These are phyloP conservation scores for Trebouxia sp. DNA, from an alignment of 139 green algal genomes.

Conservation along the genomic window DNA sequence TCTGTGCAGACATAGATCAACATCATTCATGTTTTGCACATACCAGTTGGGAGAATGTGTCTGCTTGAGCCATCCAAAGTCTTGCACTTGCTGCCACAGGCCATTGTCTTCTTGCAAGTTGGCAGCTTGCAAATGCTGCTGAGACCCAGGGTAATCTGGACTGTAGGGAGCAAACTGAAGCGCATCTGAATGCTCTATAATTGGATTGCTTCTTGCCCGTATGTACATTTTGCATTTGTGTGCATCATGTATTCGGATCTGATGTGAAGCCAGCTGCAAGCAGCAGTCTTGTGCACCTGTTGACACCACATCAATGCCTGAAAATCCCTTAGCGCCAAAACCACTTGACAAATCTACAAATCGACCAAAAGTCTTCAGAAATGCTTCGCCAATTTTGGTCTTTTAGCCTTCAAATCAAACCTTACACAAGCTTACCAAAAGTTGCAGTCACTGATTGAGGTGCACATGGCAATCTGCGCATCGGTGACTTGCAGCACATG, in stretches of 20 bases:
- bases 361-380: too few relatives aligned
- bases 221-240: conserved; percentile 66
- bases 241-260: conserved; percentile 71
- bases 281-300: conserved; percentile 43
- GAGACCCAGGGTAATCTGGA: conserved; percentile 23
- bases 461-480: too few relatives aligned
- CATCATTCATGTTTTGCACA: not conserved
- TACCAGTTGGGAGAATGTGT: conserved; percentile 76
- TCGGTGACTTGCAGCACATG: too few relatives aligned
- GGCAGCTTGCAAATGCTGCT: conserved; percentile 35
- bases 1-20: too few relatives aligned
- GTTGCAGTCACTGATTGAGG: too few relatives aligned
- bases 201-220: conserved; percentile 61
- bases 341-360: too few relatives aligned
- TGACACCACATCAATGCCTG: too few relatives aligned
- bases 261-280: conserved; percentile 53
- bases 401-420: too few relatives aligned
- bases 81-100: conserved; percentile 68
- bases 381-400: too few relatives aligned
- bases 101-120: conserved; percentile 46
- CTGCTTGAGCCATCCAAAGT: conserved; percentile 86
- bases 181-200: conserved; percentile 76
- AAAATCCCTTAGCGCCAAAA: too few relatives aligned
- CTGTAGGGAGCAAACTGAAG: conserved; percentile 68
- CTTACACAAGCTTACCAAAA: too few relatives aligned